A percentile compares a stretch with the other conserved stretches of the same genome.
phyloP scores from a whole-genome alignment of 2,329 filamentous ascomycete genomes.

The Neofusicoccum umdonicola region DNA sequence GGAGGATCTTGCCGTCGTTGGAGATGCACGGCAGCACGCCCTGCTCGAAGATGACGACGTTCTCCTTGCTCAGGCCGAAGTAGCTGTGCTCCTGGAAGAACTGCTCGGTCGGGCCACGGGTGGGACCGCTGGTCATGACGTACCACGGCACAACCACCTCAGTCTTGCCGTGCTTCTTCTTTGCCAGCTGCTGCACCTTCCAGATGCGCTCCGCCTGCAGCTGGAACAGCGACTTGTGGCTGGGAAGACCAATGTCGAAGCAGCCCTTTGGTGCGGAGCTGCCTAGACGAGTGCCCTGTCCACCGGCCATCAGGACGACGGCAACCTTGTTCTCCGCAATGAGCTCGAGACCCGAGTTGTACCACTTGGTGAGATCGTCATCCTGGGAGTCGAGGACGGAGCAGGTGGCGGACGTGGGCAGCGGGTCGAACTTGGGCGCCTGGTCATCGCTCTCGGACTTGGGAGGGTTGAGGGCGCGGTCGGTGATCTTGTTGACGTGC shows the following conservation, averaged over 20 bases:
- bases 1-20: constrained; percentile 94
- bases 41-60: constrained; percentile 93
- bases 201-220: constrained; percentile 92
- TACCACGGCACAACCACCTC: constrained; percentile 84
- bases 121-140: constrained; percentile 98
- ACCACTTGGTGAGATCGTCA: constrained; percentile 79
- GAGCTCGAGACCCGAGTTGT: constrained; percentile 65
- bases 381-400: constrained; percentile 87
- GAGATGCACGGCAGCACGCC: constrained; percentile 95
- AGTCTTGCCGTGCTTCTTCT: constrained; percentile 61
- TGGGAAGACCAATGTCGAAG: constrained; percentile 93
- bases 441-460: constrained; percentile 55
- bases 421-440: constrained; percentile 69
- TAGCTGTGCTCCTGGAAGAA: constrained; percentile 89
- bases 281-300: constrained; percentile 90
- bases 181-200: constrained; percentile 79
- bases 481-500: constrained; percentile 82
- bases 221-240: constrained; percentile 92
- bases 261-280: constrained; percentile 96
- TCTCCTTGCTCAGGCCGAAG: constrained; percentile 82
- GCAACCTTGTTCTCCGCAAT: constrained; percentile 69
- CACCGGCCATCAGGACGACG: constrained; percentile 95
- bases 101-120: constrained; percentile 82
- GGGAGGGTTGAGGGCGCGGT: constrained; percentile 77
- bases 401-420: constrained; percentile 81